Conservation (phyloP, 305 asterid species). For the Coffea humblotiana region DNA sequence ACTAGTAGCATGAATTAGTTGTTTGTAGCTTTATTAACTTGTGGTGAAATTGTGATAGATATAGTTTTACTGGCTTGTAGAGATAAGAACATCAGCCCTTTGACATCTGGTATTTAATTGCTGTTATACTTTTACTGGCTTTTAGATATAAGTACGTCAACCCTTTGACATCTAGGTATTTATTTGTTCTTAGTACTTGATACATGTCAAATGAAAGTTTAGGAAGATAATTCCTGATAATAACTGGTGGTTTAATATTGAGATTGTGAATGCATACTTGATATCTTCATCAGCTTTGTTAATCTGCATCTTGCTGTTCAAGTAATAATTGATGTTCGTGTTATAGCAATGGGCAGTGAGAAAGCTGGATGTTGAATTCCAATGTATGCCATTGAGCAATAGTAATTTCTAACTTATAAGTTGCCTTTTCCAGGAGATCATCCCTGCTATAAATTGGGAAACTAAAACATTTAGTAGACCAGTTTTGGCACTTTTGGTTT, state of each 20-base stretch:
- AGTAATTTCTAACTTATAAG: not conserved
- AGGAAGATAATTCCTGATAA: not conserved
- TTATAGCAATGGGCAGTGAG: not conserved
- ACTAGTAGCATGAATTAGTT: not conserved
- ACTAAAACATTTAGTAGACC: constrained; percentile 71
- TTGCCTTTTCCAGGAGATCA: constrained; percentile 28
- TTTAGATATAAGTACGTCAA: not conserved
- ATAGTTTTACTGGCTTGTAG: not conserved
- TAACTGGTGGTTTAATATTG: not conserved
- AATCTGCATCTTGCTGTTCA: not conserved
- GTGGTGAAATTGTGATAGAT: not conserved
- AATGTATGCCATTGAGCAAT: not conserved
- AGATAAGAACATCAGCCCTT: not conserved
- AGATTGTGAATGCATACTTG: not conserved
- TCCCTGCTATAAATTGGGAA: constrained; percentile 75
- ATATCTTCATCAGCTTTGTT: not conserved
- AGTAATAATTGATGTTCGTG: not conserved
- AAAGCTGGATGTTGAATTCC: not conserved
- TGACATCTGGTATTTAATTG: not conserved
- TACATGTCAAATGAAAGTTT: not conserved
- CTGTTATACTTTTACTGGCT: not conserved
- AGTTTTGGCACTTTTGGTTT: constrained; percentile 54
- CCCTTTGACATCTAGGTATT: not conserved
- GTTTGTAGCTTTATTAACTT: not conserved
- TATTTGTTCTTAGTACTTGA: not conserved